Conservation (phyloP, 2,329 filamentous ascomycete genomes). For the Spiromastix sp. region DNA sequence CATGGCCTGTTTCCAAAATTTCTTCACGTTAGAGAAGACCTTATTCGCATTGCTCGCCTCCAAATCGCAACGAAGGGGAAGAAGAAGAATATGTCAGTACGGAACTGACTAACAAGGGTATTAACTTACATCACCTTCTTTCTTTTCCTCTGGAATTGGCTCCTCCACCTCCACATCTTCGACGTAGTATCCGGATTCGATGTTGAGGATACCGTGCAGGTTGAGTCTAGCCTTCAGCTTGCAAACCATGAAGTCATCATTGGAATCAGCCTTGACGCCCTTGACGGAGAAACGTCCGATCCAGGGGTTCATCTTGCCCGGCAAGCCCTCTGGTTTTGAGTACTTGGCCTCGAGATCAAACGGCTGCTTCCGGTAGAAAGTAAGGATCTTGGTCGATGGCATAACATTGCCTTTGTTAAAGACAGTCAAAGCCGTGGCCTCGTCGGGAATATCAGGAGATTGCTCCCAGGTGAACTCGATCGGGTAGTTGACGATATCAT, state of each 20-base stretch:
- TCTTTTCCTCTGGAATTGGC: conserved; percentile 66
- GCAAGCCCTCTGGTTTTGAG: conserved; percentile 72
- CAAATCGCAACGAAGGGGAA: too few species aligned
- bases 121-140: conserved; percentile 47
- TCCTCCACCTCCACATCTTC: conserved; percentile 97
- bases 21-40: conserved; percentile 16
- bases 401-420: conserved; percentile 96
- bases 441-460: conserved; percentile 93
- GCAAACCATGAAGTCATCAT: conserved; percentile 99
- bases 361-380: conserved; percentile 96
- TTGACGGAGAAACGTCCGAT: conserved; percentile 98
- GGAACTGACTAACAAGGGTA: neutral
- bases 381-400: conserved; percentile 97
- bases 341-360: conserved; percentile 96
- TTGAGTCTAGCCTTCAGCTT: conserved; percentile 97
- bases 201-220: conserved; percentile 89
- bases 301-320: conserved; percentile 85
- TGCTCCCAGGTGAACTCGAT: conserved; percentile 99
- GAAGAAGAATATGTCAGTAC: conserved; percentile 3
- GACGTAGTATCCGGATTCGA: conserved; percentile 95
- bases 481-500: conserved; percentile 96
- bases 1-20: conserved; percentile 55
- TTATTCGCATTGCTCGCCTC: conserved; percentile 10
- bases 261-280: conserved; percentile 84
- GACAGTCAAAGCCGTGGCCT: conserved; percentile 93